These are phyloP conservation scores for Barbarea vulgaris DNA, from an alignment of 345 rosid species.

Conservation along the genomic window DNA sequence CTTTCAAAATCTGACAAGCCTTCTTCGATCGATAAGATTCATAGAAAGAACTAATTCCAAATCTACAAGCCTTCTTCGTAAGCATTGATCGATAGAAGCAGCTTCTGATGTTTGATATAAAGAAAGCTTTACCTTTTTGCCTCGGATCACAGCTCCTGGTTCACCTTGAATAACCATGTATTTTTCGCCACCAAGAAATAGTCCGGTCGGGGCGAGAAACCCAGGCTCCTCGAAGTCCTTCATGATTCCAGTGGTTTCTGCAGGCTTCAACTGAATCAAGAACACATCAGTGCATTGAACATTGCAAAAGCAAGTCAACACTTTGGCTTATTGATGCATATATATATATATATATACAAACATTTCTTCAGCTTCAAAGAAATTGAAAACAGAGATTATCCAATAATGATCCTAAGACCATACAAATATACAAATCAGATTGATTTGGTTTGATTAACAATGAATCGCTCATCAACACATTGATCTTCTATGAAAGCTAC, in stretches of 20 bases:
- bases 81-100: background rate
- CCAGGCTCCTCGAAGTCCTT: slow-evolving; percentile 78
- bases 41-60: too few relatives aligned
- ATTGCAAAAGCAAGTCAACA: slow-evolving; percentile 8
- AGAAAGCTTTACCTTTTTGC: slow-evolving; percentile 66
- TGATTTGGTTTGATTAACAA: background rate
- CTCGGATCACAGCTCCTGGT: slow-evolving; percentile 79
- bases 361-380: background rate
- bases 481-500: slow-evolving; percentile 10
- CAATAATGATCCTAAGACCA: background rate
- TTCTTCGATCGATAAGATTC: too few relatives aligned
- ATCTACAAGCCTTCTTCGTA: background rate
- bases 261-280: slow-evolving; percentile 56
- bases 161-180: slow-evolving; percentile 93
- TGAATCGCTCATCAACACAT: background rate
- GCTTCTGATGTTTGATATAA: background rate
- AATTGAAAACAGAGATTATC: slow-evolving; percentile 3
- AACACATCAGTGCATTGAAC: background rate
- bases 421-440: background rate
- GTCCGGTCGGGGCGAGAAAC: slow-evolving; percentile 73
- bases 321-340: background rate
- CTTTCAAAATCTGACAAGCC: background rate
- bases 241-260: slow-evolving; percentile 52
- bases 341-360: background rate
- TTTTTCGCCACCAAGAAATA: slow-evolving; percentile 72